Evolutionary conservation across 768 basidiomycete species (phyloP).

Genomic region (Melanogaster broomeanus): DNA sequence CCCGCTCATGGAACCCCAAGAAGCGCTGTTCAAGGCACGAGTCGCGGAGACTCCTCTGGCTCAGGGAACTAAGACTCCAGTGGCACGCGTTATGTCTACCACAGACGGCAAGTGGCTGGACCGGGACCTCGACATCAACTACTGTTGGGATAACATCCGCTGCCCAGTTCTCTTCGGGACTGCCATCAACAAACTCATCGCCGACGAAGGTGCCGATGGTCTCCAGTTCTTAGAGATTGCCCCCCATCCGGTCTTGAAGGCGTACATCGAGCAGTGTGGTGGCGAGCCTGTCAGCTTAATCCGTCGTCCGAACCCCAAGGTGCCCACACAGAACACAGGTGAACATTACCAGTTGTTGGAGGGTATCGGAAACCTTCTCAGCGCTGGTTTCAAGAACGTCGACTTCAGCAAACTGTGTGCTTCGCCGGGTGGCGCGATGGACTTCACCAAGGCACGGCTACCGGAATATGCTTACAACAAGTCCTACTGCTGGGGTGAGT

Average conservation of each 20-base stretch:
- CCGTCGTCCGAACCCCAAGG: conserved; percentile 34
- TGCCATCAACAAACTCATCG: conserved; percentile 31
- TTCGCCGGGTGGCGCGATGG: conserved; percentile 15
- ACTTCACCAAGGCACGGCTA: conserved; percentile 26
- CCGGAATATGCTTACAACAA: conserved; percentile 34
- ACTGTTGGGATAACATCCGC: conserved; percentile 40
- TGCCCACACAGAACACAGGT: conserved; percentile 32
- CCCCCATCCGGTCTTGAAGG: conserved; percentile 37
- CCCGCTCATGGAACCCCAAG: conserved; percentile 36
- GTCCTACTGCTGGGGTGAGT: conserved; percentile 28
- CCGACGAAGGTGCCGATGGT: conserved; percentile 30
- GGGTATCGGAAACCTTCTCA: conserved; percentile 32
- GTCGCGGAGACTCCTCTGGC: conserved; percentile 16
- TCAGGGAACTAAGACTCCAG: conserved; percentile 19
- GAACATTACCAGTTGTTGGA: conserved; percentile 35
- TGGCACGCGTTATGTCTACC: conserved; percentile 36
- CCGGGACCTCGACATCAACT: conserved; percentile 26
- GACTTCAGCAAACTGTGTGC: conserved; percentile 30
- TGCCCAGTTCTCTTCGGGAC: conserved; percentile 36
- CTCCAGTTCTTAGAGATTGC: conserved; percentile 34
- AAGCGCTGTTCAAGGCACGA: conserved; percentile 30
- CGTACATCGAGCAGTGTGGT: conserved; percentile 35
- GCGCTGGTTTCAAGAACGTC: conserved; percentile 30
- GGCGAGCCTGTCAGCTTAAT: conserved; percentile 30
- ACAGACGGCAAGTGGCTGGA: conserved; percentile 35